phyloP scores from a whole-genome alignment of 2,329 filamentous ascomycete species.

The Stachybotrys elegans region DNA sequence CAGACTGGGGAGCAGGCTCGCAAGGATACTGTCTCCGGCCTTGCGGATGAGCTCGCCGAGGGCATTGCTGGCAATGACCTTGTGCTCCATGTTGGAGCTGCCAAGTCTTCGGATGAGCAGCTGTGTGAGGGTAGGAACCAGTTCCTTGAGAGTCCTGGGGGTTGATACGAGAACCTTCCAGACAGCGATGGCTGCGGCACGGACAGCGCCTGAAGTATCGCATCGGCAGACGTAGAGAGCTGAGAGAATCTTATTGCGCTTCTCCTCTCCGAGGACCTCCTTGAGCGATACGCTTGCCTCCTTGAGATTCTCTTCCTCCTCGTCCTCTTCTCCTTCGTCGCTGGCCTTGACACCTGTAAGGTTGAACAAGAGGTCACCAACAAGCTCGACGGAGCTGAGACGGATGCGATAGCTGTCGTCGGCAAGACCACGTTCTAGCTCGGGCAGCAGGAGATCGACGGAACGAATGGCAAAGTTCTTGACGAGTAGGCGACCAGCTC shows the following conservation, averaged over 20 bases:
- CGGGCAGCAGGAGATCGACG: constrained; percentile 88
- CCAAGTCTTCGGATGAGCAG: constrained; percentile 90
- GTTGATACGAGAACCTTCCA: constrained; percentile 97
- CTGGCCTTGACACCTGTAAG: constrained; percentile 88
- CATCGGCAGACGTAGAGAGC: constrained; percentile 95
- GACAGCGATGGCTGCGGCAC: constrained; percentile 81
- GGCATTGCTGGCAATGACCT: constrained; percentile 96
- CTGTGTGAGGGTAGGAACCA: constrained; percentile 90
- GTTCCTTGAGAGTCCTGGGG: constrained; percentile 87
- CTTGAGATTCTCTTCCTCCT: constrained; percentile 68
- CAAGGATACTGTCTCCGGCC: constrained; percentile 87
- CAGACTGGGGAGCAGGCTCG: constrained; percentile 81
- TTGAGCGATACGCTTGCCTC: constrained; percentile 91
- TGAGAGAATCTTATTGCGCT: constrained; percentile 95
- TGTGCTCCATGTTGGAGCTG: constrained; percentile 97
- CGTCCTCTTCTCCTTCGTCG: constrained; percentile 69
- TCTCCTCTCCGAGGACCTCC: constrained; percentile 91
- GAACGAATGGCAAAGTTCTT: constrained; percentile 97
- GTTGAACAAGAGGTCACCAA: constrained; percentile 95
- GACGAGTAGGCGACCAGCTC: constrained; percentile 87
- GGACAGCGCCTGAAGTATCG: constrained; percentile 89
- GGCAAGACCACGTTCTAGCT: constrained; percentile 92
- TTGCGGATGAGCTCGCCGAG: constrained; percentile 95
- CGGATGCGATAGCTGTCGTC: constrained; percentile 97
- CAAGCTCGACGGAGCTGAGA: constrained; percentile 95